Base-by-base conservation (phyloP, 768 basidiomycete species). In the Leccinellum luteum region DNA sequence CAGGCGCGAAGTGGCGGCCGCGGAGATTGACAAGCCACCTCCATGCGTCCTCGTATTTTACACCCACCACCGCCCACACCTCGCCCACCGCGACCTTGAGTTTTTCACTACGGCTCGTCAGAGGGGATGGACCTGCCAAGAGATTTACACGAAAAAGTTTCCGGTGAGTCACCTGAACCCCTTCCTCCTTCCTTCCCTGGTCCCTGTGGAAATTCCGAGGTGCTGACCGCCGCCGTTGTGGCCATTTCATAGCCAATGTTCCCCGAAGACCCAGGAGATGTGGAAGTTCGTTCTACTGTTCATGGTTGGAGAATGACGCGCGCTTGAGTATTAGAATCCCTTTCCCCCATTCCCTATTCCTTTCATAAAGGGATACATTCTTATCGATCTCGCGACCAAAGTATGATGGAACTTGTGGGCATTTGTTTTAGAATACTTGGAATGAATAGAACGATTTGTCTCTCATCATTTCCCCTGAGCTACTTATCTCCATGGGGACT, bases 11-110 rank as follows among this genome's bases (percentile, higher is more conserved):
- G 30, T 44, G 6, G 52, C 60, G 30, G 48, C 30, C 9, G 55
- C 47, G 5, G 51, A 60, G 30, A 44, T 54, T 45, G 45, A 47
- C 12, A 8, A 52, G 9, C 65, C 63, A 3, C 60, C 65, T 23
- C 78, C 80, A 4, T 76, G 74, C 51, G 73, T 93, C 0, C 82
- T 95, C 1, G 90, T 94, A 1, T 96, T 97, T 72, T 94, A 90
- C 70, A 87, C 89, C 0, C 93, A 95, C 59, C 94, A 97, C 63
- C 81, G 90, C 0, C 94, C 94, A 0, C 88, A 89, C 58, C 79
- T 93, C 8, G 91, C 91, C 1, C 78, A 89, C 55, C 82, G 86
- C 13, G 94, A 97, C 65, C 83, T 94, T 76, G 79, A 81, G 3
- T 97, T 96, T 71, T 94, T 98, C 66, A 65, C 66, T 9, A 83